These are phyloP conservation scores for Trichoderma pleuroti DNA, from an alignment of 2,329 filamentous ascomycete genomes.

Conservation along the genomic window DNA sequence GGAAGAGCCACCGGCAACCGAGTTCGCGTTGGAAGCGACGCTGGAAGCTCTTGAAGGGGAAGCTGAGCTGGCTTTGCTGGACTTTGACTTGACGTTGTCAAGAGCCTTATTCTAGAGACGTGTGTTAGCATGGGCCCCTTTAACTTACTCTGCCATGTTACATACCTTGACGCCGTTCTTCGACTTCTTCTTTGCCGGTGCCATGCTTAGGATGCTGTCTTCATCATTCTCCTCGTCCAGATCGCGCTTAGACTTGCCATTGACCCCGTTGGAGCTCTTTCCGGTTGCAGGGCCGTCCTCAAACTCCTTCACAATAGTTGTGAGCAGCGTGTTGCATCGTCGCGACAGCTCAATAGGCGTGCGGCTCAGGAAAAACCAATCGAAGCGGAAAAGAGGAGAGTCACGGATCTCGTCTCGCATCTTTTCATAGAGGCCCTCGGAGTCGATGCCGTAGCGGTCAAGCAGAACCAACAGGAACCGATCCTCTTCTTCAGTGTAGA, in stretches of 20 bases:
- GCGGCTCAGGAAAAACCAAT: slow-evolving; percentile 98
- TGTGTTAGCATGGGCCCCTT: background rate
- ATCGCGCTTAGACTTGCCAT: slow-evolving; percentile 71
- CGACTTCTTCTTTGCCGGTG: slow-evolving; percentile 90
- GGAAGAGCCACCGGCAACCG: slow-evolving; percentile 49
- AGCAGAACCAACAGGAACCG: slow-evolving; percentile 91
- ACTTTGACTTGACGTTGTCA: slow-evolving; percentile 83
- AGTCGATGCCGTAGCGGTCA: slow-evolving; percentile 87
- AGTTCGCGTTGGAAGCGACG: slow-evolving; percentile 69
- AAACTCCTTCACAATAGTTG: slow-evolving; percentile 92
- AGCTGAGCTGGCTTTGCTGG: slow-evolving; percentile 71
- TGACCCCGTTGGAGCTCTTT: slow-evolving; percentile 55
- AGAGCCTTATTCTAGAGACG: slow-evolving; percentile 78
- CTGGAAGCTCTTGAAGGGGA: slow-evolving; percentile 83
- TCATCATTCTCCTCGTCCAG: slow-evolving; percentile 80
- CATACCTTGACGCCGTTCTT: slow-evolving; percentile 83
- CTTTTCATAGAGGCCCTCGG: slow-evolving; percentile 83
- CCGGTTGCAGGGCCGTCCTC: slow-evolving; percentile 61
- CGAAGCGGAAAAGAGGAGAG: slow-evolving; percentile 91
- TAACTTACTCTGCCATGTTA: background rate
- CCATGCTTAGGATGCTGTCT: slow-evolving; percentile 72
- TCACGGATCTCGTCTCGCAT: slow-evolving; percentile 98
- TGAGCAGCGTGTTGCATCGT: slow-evolving; percentile 88
- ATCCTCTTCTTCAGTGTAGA: slow-evolving; percentile 98
- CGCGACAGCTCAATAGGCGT: slow-evolving; percentile 90